Evolutionary conservation across 306 rosid genomes (phyloP), one percentile per base, ranked within the genome.

Genomic region (Ochetophila trinervis): DNA sequence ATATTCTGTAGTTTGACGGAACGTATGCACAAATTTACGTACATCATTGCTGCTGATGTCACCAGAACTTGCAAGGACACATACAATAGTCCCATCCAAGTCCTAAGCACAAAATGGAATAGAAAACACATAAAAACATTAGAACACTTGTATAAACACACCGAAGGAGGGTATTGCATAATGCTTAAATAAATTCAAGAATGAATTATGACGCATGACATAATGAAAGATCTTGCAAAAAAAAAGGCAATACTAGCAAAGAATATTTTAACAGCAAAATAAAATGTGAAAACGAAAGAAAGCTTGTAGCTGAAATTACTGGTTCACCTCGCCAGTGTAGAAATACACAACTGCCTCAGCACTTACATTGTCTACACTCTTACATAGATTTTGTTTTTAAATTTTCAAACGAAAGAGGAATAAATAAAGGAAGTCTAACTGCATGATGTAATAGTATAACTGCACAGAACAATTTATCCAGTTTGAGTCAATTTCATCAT

Each of bases 1-100:
- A 77, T 79, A 89, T 60, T 77, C 83, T 22, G 89, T 87, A 53
- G 78, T 77, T 77, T 86, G 83, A 53, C 94, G 89, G 63, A 93
- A 93, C 14, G 85, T 76, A 67, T 0, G 75, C 79, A 87, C 63
- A 73, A 86, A 78, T 66, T 73, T 63, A 24, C 70, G 78, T 40
- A 79, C 59, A 77, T 81, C 88, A 42, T 66, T 75, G 50, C 79
- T 78, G 27, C 58, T 72, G 57, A 82, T 65, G 23, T 78, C 77
- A 48, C 48, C 72, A 19, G 95, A 93, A 74, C 91, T 76, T 32
- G 95, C 82, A 64, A 89, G 63, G 51, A 79, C 78, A 85, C 95
- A 93, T 68, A 93, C 65, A 79, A 87, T 80, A 60, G 69, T 37
- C 57, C 91, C 82, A 74, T 81, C 83, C 83, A 84, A 70, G 67